These are phyloP conservation scores for Nepenthes gracilis DNA, from an alignment of 148 eudicot genomes.

Conservation along the genomic window DNA sequence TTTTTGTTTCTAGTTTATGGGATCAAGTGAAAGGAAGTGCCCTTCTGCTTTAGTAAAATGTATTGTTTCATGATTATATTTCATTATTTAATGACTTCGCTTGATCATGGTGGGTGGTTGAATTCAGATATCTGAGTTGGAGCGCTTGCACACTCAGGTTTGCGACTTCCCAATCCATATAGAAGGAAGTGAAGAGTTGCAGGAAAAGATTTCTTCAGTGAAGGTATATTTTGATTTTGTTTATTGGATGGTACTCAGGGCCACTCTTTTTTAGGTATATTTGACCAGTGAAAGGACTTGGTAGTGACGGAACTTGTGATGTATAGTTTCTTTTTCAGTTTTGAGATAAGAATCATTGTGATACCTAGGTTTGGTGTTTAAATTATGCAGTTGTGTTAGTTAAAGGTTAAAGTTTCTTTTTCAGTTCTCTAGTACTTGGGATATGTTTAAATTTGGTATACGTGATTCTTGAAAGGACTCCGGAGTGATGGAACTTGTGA, in stretches of 20 bases:
- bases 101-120: not conserved
- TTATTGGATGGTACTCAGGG: too few relatives aligned
- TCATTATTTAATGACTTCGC: not conserved
- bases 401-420: too few relatives aligned
- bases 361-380: too few relatives aligned
- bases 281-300: too few relatives aligned
- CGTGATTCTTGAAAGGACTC: too few relatives aligned
- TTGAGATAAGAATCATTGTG: too few relatives aligned
- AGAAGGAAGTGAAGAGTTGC: conserved; percentile 50
- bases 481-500: too few relatives aligned
- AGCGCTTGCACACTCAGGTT: conserved; percentile 33
- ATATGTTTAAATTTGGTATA: not conserved
- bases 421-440: not conserved
- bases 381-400: too few relatives aligned
- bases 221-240: conserved; percentile 37
- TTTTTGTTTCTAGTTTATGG: not conserved
- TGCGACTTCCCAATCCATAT: conserved; percentile 41
- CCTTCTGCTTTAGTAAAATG: too few relatives aligned
- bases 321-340: too few relatives aligned
- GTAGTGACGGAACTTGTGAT: too few relatives aligned
- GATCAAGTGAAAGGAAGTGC: not conserved
- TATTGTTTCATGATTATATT: too few relatives aligned
- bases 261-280: not conserved
- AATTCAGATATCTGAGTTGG: conserved; percentile 58
- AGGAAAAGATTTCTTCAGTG: conserved; percentile 35